These are phyloP conservation scores for Gossypium thurberi DNA, from an alignment of 345 rosid genomes.

Conservation along the genomic window DNA sequence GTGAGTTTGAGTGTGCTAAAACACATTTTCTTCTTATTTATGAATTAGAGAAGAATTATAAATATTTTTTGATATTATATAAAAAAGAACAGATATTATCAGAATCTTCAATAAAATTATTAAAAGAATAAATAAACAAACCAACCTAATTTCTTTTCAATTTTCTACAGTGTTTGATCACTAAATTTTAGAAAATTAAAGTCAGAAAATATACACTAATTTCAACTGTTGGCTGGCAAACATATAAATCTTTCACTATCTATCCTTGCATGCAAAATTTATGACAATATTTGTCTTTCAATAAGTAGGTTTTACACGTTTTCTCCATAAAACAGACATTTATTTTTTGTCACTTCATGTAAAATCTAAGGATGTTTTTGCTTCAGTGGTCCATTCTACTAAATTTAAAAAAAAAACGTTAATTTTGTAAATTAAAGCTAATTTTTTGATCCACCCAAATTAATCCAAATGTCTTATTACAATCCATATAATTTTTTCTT, in stretches of 20 bases:
- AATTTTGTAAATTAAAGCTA: neutral
- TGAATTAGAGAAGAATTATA: accelerated
- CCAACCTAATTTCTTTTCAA: neutral
- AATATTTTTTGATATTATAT: no score
- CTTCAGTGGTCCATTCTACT: neutral
- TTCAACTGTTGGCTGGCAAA: neutral
- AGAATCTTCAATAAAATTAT: no score
- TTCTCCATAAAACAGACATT: neutral
- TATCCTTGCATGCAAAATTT: neutral
- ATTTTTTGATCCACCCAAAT: neutral
- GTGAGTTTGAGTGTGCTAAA: accelerated
- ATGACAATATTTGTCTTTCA: neutral
- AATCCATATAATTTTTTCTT: neutral
- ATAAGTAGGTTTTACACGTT: constrained; percentile 4
- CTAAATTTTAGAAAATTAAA: neutral
- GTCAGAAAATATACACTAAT: neutral
- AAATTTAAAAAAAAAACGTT: neutral
- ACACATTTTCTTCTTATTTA: accelerated
- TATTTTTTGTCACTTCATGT: neutral
- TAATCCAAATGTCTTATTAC: neutral
- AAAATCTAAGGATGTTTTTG: neutral
- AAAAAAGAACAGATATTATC: no score
- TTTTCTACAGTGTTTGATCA: neutral
- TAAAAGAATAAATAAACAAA: neutral
- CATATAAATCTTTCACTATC: neutral